A percentile compares a stretch with the other conserved stretches of the same genome.
phyloP scores from a whole-genome alignment of 2,329 filamentous ascomycete genomes.

The Pseudocercospora vitis region DNA sequence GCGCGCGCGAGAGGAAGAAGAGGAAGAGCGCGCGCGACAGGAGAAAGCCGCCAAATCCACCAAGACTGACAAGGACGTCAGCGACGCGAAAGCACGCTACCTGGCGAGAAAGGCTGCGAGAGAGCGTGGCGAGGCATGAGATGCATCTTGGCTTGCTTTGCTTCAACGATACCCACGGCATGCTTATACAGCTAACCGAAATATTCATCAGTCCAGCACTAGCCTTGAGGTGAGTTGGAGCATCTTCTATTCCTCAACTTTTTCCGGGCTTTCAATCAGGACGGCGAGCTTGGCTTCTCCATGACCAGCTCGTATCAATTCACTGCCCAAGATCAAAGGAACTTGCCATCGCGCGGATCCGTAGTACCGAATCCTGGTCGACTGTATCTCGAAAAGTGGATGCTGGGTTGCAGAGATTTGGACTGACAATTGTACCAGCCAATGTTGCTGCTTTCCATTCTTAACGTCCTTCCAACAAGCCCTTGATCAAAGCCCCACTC shows the following conservation, averaged over 20 bases:
- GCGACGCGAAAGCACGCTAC: slow-evolving; percentile 76
- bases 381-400: slow-evolving; percentile 18
- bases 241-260: not conserved
- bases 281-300: slow-evolving; percentile 35
- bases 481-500: too few species aligned
- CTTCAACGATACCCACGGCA: not conserved
- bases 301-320: slow-evolving; percentile 37
- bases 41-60: slow-evolving; percentile 70
- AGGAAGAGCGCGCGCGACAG: slow-evolving; percentile 62
- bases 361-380: slow-evolving; percentile 19
- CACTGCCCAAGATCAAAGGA: slow-evolving; percentile 33
- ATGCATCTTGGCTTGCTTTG: not conserved
- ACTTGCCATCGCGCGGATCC: slow-evolving; percentile 31
- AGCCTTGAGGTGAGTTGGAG: not conserved
- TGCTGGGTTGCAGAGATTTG: slow-evolving; percentile 12
- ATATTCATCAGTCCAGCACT: not conserved
- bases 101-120: slow-evolving; percentile 73
- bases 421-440: not conserved
- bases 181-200: too few species aligned
- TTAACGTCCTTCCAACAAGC: not conserved
- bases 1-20: slow-evolving; percentile 66
- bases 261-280: slow-evolving; percentile 25
- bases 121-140: slow-evolving; percentile 46
- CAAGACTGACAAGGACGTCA: slow-evolving; percentile 75
- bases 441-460: not conserved